Conservation (phyloP, 371 early-diverging fungal genomes). For the Mortierella sp. region DNA sequence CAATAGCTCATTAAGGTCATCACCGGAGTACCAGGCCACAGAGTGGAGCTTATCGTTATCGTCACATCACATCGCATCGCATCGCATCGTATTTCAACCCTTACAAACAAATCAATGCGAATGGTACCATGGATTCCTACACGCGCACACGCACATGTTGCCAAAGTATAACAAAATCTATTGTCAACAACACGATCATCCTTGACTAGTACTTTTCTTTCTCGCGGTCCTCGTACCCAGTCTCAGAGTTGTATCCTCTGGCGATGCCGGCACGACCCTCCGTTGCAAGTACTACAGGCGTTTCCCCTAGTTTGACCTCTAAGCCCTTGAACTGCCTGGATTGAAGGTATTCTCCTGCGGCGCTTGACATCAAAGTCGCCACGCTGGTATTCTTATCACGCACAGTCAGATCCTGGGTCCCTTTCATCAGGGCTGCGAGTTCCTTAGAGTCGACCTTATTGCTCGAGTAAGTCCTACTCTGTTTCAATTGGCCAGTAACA, state of each 20-base stretch:
- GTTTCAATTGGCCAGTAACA: constrained; percentile 84
- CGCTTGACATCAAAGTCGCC: constrained; percentile 75
- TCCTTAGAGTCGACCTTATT: constrained; percentile 43
- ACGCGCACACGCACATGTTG: too few relatives aligned
- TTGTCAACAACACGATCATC: too few relatives aligned
- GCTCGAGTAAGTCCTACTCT: constrained; percentile 58
- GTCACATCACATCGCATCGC: too few relatives aligned
- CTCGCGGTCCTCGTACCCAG: constrained; percentile 36
- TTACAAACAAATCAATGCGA: too few relatives aligned
- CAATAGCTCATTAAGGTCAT: too few relatives aligned
- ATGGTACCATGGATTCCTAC: too few relatives aligned
- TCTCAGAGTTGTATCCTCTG: constrained; percentile 71
- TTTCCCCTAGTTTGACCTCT: constrained; percentile 76
- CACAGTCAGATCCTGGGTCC: constrained; percentile 64
- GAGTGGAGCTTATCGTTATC: too few relatives aligned
- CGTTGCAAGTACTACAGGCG: constrained; percentile 69
- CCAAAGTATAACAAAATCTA: too few relatives aligned
- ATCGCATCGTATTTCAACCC: too few relatives aligned
- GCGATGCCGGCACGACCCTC: constrained; percentile 93
- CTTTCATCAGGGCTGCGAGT: constrained; percentile 28
- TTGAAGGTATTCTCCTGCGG: constrained; percentile 79
- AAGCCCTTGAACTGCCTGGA: constrained; percentile 83
- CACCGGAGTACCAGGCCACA: too few relatives aligned
- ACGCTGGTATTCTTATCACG: constrained; percentile 71
- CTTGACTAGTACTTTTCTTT: constrained; percentile 46